A percentile compares a stretch with the other conserved stretches of the same genome.
Evolutionary conservation across 208 protist genomes (phyloP).

Genomic region (Trypanosoma cruzi): DNA sequence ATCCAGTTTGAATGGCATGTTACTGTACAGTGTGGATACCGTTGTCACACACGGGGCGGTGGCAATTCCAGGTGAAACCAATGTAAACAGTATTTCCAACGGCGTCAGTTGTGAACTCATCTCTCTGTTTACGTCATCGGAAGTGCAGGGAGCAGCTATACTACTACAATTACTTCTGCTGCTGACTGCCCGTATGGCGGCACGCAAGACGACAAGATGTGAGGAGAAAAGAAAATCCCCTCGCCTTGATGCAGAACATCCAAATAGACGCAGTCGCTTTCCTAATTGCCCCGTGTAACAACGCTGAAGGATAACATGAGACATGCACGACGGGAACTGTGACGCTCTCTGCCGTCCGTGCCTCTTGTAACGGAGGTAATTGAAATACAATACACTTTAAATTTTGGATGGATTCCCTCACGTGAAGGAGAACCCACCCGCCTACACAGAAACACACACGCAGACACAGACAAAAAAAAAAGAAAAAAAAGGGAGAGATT

Average conservation of each 20-base stretch:
- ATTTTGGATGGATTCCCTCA: not conserved
- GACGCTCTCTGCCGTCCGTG: not conserved
- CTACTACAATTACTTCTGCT: not conserved
- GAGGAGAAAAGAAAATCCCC: not conserved
- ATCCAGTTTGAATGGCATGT: slow-evolving; percentile 1
- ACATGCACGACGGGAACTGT: not conserved
- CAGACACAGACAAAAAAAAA: too few relatives aligned
- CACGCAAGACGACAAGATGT: not conserved
- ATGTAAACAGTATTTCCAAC: slow-evolving; percentile 16
- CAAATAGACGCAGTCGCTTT: not conserved
- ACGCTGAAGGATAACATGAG: not conserved
- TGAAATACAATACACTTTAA: not conserved
- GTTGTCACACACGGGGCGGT: slow-evolving; percentile 27
- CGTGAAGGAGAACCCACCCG: not conserved
- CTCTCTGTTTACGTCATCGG: not conserved
- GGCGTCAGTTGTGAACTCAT: not conserved
- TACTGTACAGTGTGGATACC: slow-evolving; percentile 8
- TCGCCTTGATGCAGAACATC: not conserved
- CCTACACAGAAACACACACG: too few relatives aligned
- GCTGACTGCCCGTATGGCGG: not conserved
- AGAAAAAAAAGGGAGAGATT: too few relatives aligned
- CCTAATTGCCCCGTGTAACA: not conserved
- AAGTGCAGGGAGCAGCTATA: not conserved
- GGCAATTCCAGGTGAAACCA: slow-evolving; percentile 17
- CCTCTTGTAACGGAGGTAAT: not conserved